Percentiles rank a stretch among this genome's conserved stretches.
Conservation (phyloP, 2,329 filamentous ascomycete species). For the Biscogniauxia mediterranea region DNA sequence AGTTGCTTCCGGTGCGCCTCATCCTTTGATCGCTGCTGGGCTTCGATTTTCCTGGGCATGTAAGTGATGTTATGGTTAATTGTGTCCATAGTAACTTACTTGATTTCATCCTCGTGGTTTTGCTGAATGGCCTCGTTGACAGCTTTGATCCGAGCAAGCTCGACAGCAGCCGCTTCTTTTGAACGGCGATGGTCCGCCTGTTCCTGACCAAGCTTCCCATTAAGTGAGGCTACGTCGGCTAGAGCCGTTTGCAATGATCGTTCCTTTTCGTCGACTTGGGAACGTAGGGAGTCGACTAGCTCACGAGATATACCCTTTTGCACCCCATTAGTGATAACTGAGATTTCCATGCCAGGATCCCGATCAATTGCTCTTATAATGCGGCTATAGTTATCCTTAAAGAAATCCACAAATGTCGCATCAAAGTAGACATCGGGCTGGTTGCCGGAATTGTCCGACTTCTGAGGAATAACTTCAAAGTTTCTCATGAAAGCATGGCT, state of each 20-base stretch:
- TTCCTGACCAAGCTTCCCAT: conserved; percentile 65
- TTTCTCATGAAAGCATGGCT: conserved; percentile 78
- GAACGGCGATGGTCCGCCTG: conserved; percentile 68
- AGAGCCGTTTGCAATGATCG: conserved; percentile 47
- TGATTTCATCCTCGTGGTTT: conserved; percentile 66
- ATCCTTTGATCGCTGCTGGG: conserved; percentile 44
- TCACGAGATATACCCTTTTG: conserved; percentile 93
- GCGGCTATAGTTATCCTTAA: conserved; percentile 93
- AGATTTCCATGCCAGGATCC: conserved; percentile 83
- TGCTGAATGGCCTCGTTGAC: conserved; percentile 70
- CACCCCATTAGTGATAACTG: conserved; percentile 73
- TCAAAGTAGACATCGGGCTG: conserved; percentile 85
- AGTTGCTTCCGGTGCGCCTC: conserved; percentile 37
- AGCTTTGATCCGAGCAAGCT: conserved; percentile 57
- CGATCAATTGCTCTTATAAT: conserved; percentile 83
- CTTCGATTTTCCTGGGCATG: conserved; percentile 39
- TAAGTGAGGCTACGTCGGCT: conserved; percentile 44
- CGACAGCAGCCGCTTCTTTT: conserved; percentile 55
- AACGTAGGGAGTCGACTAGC: conserved; percentile 79
- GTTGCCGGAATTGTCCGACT: conserved; percentile 51
- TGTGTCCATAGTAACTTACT: conserved; percentile 36
- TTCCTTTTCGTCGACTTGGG: conserved; percentile 73
- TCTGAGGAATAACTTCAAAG: conserved; percentile 82
- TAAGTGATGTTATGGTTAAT: not conserved
- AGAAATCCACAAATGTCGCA: conserved; percentile 81